Percentiles rank a stretch among this genome's conserved stretches.
phyloP scores from a whole-genome alignment of 2,329 filamentous ascomycete species.

The Xylariaceae sp. region DNA sequence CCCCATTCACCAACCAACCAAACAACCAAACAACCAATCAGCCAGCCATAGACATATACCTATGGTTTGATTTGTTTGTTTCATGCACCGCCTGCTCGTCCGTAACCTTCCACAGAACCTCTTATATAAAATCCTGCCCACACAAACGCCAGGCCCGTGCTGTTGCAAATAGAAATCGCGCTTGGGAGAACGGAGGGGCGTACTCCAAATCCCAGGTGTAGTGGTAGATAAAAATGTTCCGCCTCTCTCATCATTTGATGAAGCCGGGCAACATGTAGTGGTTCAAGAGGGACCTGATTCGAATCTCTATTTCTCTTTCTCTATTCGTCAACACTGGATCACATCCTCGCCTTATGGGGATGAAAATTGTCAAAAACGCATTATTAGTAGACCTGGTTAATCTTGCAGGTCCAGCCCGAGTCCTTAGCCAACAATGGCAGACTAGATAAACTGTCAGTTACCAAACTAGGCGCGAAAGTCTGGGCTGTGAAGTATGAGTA shows the following conservation, averaged over 20 bases:
- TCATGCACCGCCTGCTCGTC: constrained; percentile 3
- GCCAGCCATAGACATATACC: not conserved
- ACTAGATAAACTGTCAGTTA: constrained; percentile 47
- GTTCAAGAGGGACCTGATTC: constrained; percentile 4
- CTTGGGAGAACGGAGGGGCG: no score
- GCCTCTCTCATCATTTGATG: constrained; percentile 11
- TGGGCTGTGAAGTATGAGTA: not conserved
- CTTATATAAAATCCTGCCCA: constrained; percentile 2
- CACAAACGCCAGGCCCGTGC: constrained; percentile 13
- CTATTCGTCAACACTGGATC: not conserved
- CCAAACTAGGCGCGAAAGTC: not conserved
- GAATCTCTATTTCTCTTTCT: not conserved
- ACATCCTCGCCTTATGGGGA: not conserved
- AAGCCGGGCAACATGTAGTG: constrained; percentile 11
- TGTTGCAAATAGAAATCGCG: not conserved
- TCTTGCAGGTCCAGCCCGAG: constrained; percentile 85
- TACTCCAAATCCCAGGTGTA: constrained; percentile 3
- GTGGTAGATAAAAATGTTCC: constrained; percentile 3
- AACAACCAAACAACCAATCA: no score
- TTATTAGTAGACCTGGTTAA: constrained; percentile 63
- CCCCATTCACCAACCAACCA: no score
- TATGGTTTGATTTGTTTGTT: constrained; percentile 5
- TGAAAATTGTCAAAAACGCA: not conserved
- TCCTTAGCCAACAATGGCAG: constrained; percentile 74
- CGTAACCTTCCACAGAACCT: constrained; percentile 10